Percentiles rank a stretch among this genome's conserved stretches.
These are phyloP conservation scores for Plectosphaerella plurivora DNA, from an alignment of 2,329 filamentous ascomycete genomes.

Conservation along the genomic window DNA sequence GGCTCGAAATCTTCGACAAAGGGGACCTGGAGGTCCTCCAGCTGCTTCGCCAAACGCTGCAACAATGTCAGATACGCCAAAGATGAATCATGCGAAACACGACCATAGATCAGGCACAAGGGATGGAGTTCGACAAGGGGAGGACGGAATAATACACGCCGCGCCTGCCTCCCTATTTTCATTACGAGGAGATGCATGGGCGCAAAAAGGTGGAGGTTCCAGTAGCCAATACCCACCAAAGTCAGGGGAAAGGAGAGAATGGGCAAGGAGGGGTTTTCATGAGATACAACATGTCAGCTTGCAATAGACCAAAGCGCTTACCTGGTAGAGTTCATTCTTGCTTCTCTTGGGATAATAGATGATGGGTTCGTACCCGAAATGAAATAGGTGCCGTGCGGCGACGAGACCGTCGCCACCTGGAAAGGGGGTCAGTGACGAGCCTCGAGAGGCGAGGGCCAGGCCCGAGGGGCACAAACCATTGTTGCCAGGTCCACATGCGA, in stretches of 20 bases:
- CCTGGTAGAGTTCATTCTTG: constrained; percentile 86
- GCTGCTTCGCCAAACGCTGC: constrained; percentile 77
- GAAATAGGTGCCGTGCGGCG: constrained; percentile 82
- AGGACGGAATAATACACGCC: background rate
- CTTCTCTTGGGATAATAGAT: constrained; percentile 92
- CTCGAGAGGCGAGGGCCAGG: background rate
- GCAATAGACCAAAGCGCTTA: constrained; percentile 28
- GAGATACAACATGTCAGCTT: background rate
- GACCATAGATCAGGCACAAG: background rate
- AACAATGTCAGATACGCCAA: constrained; percentile 22
- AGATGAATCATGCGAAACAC: constrained; percentile 2
- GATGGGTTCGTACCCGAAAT: constrained; percentile 86
- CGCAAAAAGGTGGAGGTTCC: background rate
- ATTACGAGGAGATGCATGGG: background rate
- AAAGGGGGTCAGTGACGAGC: background rate
- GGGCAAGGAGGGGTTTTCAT: background rate
- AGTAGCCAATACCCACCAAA: too few relatives aligned
- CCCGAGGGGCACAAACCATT: constrained; percentile 46
- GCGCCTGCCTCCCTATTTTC: background rate
- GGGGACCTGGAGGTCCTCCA: constrained; percentile 75
- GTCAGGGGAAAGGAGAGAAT: background rate
- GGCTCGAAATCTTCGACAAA: constrained; percentile 76
- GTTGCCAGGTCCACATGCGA: constrained; percentile 86
- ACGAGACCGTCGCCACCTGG: constrained; percentile 90
- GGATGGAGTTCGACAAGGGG: background rate